Percentiles rank a stretch among this genome's conserved stretches.
These are phyloP conservation scores for Sphagnum magellanicum DNA, from an alignment of 228 moss, liverwort and hornwort genomes.

Conservation along the genomic window DNA sequence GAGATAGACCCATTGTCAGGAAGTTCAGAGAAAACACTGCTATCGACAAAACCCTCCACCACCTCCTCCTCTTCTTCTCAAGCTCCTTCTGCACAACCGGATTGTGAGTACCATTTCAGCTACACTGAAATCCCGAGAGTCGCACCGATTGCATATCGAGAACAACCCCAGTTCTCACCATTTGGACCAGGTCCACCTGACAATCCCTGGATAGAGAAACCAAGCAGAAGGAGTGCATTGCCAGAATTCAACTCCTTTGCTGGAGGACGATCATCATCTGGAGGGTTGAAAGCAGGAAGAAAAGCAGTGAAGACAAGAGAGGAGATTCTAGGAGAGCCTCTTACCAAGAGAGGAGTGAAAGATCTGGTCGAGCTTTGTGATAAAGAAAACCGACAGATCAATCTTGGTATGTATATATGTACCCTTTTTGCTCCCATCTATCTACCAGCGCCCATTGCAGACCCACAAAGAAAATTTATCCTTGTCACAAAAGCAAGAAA, in stretches of 20 bases:
- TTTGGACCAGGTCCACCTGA: conserved; percentile 35
- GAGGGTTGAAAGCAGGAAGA: conserved; percentile 44
- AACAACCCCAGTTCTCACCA: conserved; percentile 33
- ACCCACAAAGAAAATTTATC: too few relatives aligned
- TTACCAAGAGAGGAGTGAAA: conserved; percentile 20
- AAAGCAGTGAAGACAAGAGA: conserved; percentile 30
- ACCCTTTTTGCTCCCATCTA: neutral
- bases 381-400: conserved; percentile 27
- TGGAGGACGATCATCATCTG: conserved; percentile 25
- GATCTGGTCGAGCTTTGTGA: conserved; percentile 23
- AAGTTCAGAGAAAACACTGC: too few relatives aligned
- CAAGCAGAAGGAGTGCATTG: conserved; percentile 23
- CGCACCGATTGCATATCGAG: conserved; percentile 35
- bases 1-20: too few relatives aligned
- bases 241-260: conserved; percentile 45
- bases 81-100: neutral
- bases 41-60: neutral
- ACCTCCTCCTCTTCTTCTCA: neutral
- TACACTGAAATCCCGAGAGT: conserved; percentile 37
- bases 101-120: conserved; percentile 24
- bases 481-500: too few relatives aligned
- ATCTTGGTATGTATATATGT: conserved; percentile 20
- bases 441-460: neutral
- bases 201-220: conserved; percentile 41
- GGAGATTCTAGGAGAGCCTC: conserved; percentile 40